Conservation (phyloP, 371 early-diverging fungal genomes). For the Chytridiales sp. region DNA sequence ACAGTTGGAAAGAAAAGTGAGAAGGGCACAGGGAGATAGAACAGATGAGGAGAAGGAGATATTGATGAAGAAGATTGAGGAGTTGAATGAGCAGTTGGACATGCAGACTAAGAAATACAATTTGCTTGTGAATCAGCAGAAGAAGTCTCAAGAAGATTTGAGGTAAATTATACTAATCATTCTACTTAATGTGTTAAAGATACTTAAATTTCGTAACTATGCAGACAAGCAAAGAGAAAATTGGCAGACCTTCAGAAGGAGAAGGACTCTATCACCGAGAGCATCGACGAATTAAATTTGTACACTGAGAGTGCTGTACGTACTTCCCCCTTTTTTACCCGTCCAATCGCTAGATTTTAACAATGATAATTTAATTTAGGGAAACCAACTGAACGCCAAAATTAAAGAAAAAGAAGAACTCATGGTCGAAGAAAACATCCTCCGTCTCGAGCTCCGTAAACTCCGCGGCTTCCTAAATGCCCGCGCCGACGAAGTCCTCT, state of each 20-base stretch:
- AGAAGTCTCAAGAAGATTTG: conserved; percentile 54
- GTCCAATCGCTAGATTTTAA: no score
- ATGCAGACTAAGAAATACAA: conserved; percentile 32
- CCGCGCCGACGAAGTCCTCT: conserved; percentile 52
- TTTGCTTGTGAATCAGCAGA: conserved; percentile 50
- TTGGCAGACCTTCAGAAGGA: conserved; percentile 47
- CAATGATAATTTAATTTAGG: conserved; percentile 16
- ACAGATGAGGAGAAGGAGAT: conserved; percentile 57
- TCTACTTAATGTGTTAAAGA: background rate
- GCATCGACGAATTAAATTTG: conserved; percentile 52
- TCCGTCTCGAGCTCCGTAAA: conserved; percentile 55
- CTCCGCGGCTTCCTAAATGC: conserved; percentile 48
- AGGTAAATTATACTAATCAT: conserved; percentile 25
- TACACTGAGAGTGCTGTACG: conserved; percentile 53
- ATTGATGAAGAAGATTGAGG: conserved; percentile 44
- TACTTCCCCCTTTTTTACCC: background rate
- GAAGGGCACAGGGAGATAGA: conserved; percentile 54
- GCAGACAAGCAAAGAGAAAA: conserved; percentile 44
- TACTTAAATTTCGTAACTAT: no score
- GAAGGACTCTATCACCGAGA: conserved; percentile 34
- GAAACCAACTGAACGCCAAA: conserved; percentile 48
- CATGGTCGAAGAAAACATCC: conserved; percentile 59
- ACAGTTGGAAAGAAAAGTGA: conserved; percentile 59
- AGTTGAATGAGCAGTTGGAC: conserved; percentile 42
- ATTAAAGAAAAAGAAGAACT: conserved; percentile 57